These are phyloP conservation scores for Pigoraptor vietnamica DNA, from an alignment of 78 protist genomes.

Conservation along the genomic window DNA sequence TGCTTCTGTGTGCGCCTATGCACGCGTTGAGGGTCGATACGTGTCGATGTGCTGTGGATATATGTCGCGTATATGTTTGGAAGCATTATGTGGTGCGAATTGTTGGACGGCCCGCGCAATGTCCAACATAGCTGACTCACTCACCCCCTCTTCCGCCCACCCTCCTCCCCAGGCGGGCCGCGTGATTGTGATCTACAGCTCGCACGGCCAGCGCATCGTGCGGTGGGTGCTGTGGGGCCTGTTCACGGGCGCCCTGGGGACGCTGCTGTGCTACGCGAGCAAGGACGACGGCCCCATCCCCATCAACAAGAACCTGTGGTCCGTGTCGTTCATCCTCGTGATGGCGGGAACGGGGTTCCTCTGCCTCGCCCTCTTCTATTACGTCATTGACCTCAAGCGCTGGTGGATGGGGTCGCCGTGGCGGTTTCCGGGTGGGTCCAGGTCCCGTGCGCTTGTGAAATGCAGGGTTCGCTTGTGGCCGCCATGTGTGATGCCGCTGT, in stretches of 20 bases:
- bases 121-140: background rate
- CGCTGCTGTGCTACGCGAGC: slow-evolving; percentile 34
- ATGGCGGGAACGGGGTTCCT: slow-evolving; percentile 54
- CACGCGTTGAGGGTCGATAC: background rate
- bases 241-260: slow-evolving; percentile 27
- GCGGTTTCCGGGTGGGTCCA: slow-evolving; percentile 38
- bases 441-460: too few relatives aligned
- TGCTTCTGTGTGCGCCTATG: background rate
- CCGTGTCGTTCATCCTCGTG: slow-evolving; percentile 27
- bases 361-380: slow-evolving; percentile 21
- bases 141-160: background rate
- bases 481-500: too few relatives aligned
- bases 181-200: background rate
- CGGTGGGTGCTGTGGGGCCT: slow-evolving; percentile 50
- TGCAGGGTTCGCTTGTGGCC: too few relatives aligned
- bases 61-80: background rate
- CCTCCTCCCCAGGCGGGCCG: slow-evolving; percentile 4
- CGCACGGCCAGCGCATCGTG: slow-evolving; percentile 11
- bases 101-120: too few relatives aligned
- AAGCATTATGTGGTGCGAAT: background rate
- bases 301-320: slow-evolving; percentile 69
- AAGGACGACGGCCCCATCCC: slow-evolving; percentile 62
- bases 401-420: slow-evolving; percentile 64
- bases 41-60: background rate
- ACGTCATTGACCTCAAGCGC: slow-evolving; percentile 42